These are phyloP conservation scores for Microsporum audouinii DNA, from an alignment of 2,329 filamentous ascomycete genomes.

Conservation along the genomic window DNA sequence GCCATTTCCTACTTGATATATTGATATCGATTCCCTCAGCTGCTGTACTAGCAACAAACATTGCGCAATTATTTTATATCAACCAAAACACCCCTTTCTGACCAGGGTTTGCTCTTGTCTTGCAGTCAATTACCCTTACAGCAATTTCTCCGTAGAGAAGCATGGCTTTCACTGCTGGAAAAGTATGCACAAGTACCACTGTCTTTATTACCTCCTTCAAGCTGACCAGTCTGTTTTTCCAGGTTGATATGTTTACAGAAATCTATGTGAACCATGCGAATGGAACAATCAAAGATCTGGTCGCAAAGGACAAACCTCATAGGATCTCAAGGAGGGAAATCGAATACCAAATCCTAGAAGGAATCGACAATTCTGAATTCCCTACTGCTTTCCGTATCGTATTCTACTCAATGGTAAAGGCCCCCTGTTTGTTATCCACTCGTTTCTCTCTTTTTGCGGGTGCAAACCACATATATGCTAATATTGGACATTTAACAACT, in stretches of 20 bases:
- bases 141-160: not conserved
- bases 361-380: conserved; percentile 16
- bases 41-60: not conserved
- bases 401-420: conserved; percentile 17
- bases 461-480: not conserved
- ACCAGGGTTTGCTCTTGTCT: not conserved
- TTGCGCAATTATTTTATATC: not conserved
- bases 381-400: conserved; percentile 16
- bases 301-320: conserved; percentile 9
- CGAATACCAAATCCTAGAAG: conserved; percentile 17
- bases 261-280: conserved; percentile 19
- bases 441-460: not conserved
- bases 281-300: conserved; percentile 12
- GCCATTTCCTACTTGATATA: not conserved
- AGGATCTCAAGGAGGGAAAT: conserved; percentile 17
- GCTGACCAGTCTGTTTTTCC: not conserved
- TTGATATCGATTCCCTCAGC: not conserved
- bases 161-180: not conserved
- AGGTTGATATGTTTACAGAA: conserved; percentile 10
- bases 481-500: not conserved
- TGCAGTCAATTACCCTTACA: not conserved
- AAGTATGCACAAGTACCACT: not conserved
- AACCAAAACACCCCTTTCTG: not conserved
- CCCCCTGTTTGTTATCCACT: not conserved
- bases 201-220: not conserved